These are phyloP conservation scores for Fusarium pininemorale DNA, from an alignment of 2,329 filamentous ascomycete genomes.

Conservation along the genomic window DNA sequence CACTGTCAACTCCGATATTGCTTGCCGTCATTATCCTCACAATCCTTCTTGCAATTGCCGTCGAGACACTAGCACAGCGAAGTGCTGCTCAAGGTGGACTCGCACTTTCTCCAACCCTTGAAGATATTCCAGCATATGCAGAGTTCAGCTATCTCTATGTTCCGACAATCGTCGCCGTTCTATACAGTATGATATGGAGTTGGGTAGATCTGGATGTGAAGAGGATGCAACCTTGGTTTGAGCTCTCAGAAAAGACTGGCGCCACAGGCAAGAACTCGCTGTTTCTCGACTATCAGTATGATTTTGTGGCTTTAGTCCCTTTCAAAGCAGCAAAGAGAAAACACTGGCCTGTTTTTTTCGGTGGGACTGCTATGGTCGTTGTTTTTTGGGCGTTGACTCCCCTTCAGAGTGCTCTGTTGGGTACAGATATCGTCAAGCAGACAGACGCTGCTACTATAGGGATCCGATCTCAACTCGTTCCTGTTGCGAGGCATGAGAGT, in stretches of 20 bases:
- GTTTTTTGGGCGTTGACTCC: constrained; percentile 55
- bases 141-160: constrained; percentile 59
- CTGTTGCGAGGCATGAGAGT: too few relatives aligned
- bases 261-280: constrained; percentile 57
- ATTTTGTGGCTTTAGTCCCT: constrained; percentile 48
- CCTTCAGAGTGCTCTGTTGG: too few relatives aligned
- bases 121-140: constrained; percentile 48
- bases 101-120: constrained; percentile 30
- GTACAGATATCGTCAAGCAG: too few relatives aligned
- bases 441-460: too few relatives aligned
- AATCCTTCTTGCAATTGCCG: constrained; percentile 50
- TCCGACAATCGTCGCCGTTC: constrained; percentile 62
- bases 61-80: constrained; percentile 56
- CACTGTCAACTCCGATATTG: constrained; percentile 48
- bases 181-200: constrained; percentile 66
- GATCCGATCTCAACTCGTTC: too few relatives aligned
- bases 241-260: constrained; percentile 59
- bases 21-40: constrained; percentile 48
- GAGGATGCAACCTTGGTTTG: constrained; percentile 68
- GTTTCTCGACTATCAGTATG: constrained; percentile 61
- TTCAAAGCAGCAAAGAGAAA: constrained; percentile 42
- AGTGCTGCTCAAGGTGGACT: constrained; percentile 55
- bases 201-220: constrained; percentile 70
- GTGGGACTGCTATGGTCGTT: constrained; percentile 57
- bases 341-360: constrained; percentile 63